Evolutionary conservation across 2,329 filamentous ascomycete genomes (phyloP).

Genomic region (Metarhizium humberi): DNA sequence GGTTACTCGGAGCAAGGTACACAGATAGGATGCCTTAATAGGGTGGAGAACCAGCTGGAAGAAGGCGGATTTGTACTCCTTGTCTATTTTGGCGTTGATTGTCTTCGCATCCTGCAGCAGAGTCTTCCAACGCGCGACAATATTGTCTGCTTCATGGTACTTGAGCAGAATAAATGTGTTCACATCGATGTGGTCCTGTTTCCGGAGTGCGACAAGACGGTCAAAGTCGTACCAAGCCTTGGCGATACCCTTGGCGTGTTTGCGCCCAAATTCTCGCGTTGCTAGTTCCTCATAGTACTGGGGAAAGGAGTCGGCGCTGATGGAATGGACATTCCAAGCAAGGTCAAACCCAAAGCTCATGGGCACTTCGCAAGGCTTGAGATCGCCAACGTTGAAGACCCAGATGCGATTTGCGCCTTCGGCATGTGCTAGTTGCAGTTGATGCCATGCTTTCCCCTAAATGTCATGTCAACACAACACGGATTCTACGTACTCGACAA

Average conservation of each 20-base stretch:
- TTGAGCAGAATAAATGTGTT: slow-evolving; percentile 48
- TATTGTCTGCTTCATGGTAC: slow-evolving; percentile 48
- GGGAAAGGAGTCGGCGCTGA: slow-evolving; percentile 28
- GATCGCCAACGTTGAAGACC: slow-evolving; percentile 54
- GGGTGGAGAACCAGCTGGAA: slow-evolving; percentile 55
- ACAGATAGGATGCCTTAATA: slow-evolving; percentile 45
- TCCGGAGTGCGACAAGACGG: slow-evolving; percentile 38
- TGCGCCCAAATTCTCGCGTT: slow-evolving; percentile 38
- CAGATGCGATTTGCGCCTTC: slow-evolving; percentile 42
- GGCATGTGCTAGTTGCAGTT: slow-evolving; percentile 45
- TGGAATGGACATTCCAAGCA: slow-evolving; percentile 43
- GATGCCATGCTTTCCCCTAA: slow-evolving; percentile 33
- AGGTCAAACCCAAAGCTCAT: slow-evolving; percentile 47
- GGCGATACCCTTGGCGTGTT: slow-evolving; percentile 35
- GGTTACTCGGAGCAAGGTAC: slow-evolving; percentile 37
- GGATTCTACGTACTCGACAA: rapidly evolving
- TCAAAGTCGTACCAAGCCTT: slow-evolving; percentile 44
- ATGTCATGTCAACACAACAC: neutral
- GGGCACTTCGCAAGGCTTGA: slow-evolving; percentile 48
- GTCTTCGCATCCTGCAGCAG: slow-evolving; percentile 34
- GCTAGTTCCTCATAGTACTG: slow-evolving; percentile 38
- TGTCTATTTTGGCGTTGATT: slow-evolving; percentile 33
- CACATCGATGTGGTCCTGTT: slow-evolving; percentile 50
- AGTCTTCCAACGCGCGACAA: slow-evolving; percentile 42
- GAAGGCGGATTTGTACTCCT: slow-evolving; percentile 39